Evolutionary conservation across 202 grass and related monocot genomes (phyloP).

Genomic region (Elaeis oleifera): DNA sequence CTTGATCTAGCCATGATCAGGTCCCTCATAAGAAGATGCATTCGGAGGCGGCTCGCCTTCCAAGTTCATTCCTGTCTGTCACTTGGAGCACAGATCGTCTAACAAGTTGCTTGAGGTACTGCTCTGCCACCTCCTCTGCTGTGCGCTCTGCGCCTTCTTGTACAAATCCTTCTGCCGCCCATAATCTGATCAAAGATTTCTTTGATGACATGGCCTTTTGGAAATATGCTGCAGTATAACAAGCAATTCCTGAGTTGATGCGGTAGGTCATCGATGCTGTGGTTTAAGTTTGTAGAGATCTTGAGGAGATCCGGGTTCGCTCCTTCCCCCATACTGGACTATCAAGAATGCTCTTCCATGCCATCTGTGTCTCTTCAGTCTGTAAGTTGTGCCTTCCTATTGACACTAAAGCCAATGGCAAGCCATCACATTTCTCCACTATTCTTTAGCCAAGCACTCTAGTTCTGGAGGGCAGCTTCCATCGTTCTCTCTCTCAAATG

Average conservation of each 20-base stretch:
- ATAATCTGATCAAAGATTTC: constrained; percentile 31
- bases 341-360: constrained; percentile 36
- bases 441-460: too few relatives aligned
- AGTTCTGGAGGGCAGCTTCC: too few relatives aligned
- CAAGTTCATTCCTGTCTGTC: constrained; percentile 19
- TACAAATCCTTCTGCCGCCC: constrained; percentile 28
- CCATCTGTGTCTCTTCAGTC: background rate
- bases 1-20: background rate
- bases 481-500: too few relatives aligned
- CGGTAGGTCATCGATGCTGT: constrained; percentile 43
- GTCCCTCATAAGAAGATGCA: constrained; percentile 28
- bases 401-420: too few relatives aligned
- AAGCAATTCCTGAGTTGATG: constrained; percentile 47
- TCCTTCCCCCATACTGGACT: constrained; percentile 27
- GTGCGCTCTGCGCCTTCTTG: constrained; percentile 18
- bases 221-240: constrained; percentile 45
- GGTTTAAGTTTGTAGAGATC: constrained; percentile 27
- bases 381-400: too few relatives aligned
- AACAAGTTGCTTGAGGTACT: constrained; percentile 34
- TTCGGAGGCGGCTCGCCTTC: constrained; percentile 15
- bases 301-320: constrained; percentile 21
- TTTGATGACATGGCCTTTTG: constrained; percentile 33
- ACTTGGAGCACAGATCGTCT: constrained; percentile 27
- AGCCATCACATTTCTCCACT: too few relatives aligned
- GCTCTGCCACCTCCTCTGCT: constrained; percentile 34